Base-by-base conservation (phyloP, 768 basidiomycete genomes). In the Phylloporus arenicola region DNA sequence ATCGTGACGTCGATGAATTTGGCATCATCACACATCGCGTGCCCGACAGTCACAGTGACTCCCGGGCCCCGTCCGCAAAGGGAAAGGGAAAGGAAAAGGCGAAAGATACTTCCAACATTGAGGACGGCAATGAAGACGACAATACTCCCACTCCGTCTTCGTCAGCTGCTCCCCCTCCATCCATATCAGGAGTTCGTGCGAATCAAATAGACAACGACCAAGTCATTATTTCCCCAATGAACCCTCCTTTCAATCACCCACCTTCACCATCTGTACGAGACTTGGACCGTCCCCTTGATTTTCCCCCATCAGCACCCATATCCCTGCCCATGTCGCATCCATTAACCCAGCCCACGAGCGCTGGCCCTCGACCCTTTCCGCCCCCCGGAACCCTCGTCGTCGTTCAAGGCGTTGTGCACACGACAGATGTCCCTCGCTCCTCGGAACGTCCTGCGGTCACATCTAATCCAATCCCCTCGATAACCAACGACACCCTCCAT, bases 371-470 rank as follows among this genome's bases (percentile, higher is more conserved):
- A 19, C 75, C 76, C 48, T 86, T 86, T 61, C 84, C 85, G 31
- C 82, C 85, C 0, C 82, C 86, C 0, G 86, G 87, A 13, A 88
- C 87, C 3, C 75, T 90, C 3, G 87, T 90, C 22, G 85, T 90
- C 31, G 87, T 90, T 0, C 87, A 90, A 66, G 87, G 87, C 43
- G 86, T 88, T 35, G 86, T 88, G 1, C 86, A 88, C 54, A 88
- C 86, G 1, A 83, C 83, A 4, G 86, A 88, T 64, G 75, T 78
- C 24, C 74, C 81, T 1, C 72, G 75, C 19, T 50, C 66, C 31
- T 48, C 59, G 13, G 60, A 65, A 39, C 56, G 64, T 43, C 61
- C 54, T 19, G 43, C 58, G 9, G 25, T 54, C 27, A 50, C 40
- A 33, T 46, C 50, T n/a, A 57, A 45, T 48, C 43, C 62, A 8